Conservation (phyloP, 2,329 filamentous ascomycete genomes). For the Fusarium sp. region DNA sequence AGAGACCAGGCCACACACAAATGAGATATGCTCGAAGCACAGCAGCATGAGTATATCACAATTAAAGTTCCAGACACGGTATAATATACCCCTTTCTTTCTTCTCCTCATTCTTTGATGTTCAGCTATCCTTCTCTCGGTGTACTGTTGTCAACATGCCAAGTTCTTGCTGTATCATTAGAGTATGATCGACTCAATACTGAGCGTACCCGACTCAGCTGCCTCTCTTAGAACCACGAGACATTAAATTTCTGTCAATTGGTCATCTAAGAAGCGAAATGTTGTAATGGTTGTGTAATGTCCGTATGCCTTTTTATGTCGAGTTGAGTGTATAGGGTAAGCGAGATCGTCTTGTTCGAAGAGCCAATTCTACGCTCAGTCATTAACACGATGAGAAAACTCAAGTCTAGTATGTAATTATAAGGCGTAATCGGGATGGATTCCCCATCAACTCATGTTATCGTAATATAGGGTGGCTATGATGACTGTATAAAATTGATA, state of each 20-base stretch:
- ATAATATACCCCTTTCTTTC: background rate
- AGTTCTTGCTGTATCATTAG: background rate
- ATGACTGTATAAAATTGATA: rapidly evolving
- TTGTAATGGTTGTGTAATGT: background rate
- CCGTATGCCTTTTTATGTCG: background rate
- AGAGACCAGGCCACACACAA: background rate
- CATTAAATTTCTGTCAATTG: background rate
- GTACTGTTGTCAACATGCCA: background rate
- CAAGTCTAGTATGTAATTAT: background rate
- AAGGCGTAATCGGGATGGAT: too few relatives aligned
- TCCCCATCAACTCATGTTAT: too few relatives aligned
- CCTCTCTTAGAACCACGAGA: rapidly evolving
- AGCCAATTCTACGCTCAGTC: background rate
- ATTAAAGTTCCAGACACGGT: rapidly evolving
- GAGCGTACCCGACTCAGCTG: rapidly evolving
- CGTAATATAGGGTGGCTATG: background rate
- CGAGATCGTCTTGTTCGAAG: background rate
- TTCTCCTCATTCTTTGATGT: background rate
- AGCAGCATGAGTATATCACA: background rate
- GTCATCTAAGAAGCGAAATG: background rate
- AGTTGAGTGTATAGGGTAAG: background rate
- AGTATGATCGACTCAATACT: background rate
- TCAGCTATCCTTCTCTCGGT: background rate
- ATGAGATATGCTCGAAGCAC: background rate
- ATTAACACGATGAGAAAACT: background rate